Percentiles rank a stretch among this genome's conserved stretches.
These are phyloP conservation scores for Morella rubra DNA, from an alignment of 306 rosid species.

Conservation along the genomic window DNA sequence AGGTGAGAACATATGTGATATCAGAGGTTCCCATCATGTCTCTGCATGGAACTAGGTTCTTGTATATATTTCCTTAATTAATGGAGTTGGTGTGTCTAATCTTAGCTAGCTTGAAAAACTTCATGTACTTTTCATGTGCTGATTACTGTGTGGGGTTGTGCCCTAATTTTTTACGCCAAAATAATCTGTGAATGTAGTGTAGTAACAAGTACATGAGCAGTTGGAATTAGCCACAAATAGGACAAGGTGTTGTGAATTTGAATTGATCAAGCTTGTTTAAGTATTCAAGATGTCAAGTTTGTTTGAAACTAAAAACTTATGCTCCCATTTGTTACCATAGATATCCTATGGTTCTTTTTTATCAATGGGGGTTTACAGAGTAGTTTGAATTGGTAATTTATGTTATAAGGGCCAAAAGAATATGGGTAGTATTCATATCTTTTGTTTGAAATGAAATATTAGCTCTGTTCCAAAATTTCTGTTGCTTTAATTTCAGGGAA, in stretches of 20 bases:
- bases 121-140: neutral
- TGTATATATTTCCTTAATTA: neutral
- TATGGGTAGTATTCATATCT: slow-evolving; percentile 9
- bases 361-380: neutral
- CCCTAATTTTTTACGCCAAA: neutral
- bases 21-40: slow-evolving; percentile 8
- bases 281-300: slow-evolving; percentile 15
- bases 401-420: slow-evolving; percentile 9
- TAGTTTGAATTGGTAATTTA: neutral
- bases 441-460: slow-evolving; percentile 21
- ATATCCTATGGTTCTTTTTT: neutral
- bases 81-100: neutral
- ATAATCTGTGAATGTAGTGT: neutral
- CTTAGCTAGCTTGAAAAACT: slow-evolving; percentile 4
- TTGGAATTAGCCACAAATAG: neutral
- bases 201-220: neutral
- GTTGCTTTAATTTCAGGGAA: slow-evolving; percentile 45
- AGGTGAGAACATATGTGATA: slow-evolving; percentile 42
- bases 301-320: neutral
- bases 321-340: neutral
- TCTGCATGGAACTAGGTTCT: neutral
- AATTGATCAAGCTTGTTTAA: slow-evolving; percentile 18
- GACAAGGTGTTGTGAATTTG: neutral
- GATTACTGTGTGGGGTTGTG: neutral
- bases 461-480: slow-evolving; percentile 28